These are phyloP conservation scores for Acanthamoeba rhysodes DNA, from an alignment of 208 protist species.

Conservation along the genomic window DNA sequence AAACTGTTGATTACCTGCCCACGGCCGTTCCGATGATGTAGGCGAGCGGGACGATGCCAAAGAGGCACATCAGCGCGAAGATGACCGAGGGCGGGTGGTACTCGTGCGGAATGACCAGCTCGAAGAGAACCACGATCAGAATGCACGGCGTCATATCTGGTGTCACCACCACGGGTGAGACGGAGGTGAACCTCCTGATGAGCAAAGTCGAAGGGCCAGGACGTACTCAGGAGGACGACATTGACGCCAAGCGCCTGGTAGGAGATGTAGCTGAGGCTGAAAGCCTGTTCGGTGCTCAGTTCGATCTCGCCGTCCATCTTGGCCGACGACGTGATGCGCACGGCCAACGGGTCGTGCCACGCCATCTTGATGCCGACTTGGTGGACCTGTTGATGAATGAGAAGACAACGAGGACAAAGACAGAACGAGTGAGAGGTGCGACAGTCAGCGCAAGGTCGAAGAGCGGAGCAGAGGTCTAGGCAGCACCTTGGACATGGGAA, in stretches of 20 bases:
- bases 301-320: not conserved
- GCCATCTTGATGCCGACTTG: slow-evolving; percentile 10
- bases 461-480: not conserved
- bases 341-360: not conserved
- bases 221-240: slow-evolving; percentile 84
- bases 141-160: slow-evolving; percentile 74
- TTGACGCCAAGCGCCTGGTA: slow-evolving; percentile 86
- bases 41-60: slow-evolving; percentile 88
- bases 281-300: slow-evolving; percentile 77
- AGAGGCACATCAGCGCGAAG: slow-evolving; percentile 80
- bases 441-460: not conserved
- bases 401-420: not conserved
- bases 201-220: not conserved
- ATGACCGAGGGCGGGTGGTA: slow-evolving; percentile 73
- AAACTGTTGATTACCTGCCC: not conserved
- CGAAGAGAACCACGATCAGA: slow-evolving; percentile 78
- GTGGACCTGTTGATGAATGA: not conserved
- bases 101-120: slow-evolving; percentile 75
- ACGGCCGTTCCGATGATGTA: slow-evolving; percentile 88
- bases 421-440: too few species aligned
- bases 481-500: slow-evolving; percentile 85
- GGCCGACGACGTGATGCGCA: not conserved
- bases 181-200: too few species aligned
- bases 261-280: slow-evolving; percentile 85
- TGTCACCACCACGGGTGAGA: slow-evolving; percentile 25